Conservation (phyloP, 2,329 filamentous ascomycete genomes). For the Beauveria rudraprayagi region DNA sequence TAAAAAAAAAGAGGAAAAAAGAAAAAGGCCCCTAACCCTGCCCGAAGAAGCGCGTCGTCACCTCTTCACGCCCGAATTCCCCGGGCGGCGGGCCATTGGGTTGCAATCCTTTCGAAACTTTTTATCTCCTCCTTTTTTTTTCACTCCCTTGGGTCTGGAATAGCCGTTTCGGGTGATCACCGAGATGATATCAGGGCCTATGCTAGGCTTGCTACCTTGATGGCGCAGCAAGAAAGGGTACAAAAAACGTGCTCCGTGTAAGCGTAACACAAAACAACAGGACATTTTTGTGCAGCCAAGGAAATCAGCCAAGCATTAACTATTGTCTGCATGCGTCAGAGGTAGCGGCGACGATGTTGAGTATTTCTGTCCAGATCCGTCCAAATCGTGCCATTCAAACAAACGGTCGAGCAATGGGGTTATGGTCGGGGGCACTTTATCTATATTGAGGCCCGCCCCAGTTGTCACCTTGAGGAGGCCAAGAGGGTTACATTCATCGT, state of each 20-base stretch:
- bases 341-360: background rate
- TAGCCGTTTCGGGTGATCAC: constrained; percentile 5
- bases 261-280: background rate
- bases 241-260: background rate
- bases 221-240: background rate
- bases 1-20: too few relatives aligned
- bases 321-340: background rate
- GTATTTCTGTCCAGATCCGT: background rate
- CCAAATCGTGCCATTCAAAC: background rate
- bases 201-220: background rate
- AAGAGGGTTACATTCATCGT: constrained; percentile 6
- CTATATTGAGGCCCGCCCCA: background rate
- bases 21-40: too few relatives aligned
- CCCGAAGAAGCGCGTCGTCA: too few relatives aligned
- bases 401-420: background rate
- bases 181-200: background rate
- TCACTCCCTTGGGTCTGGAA: background rate
- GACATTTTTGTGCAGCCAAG: too few relatives aligned
- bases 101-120: too few relatives aligned
- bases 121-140: too few relatives aligned
- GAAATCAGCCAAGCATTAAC: too few relatives aligned
- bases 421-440: background rate
- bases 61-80: too few relatives aligned
- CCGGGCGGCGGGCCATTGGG: too few relatives aligned
- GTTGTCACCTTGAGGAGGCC: background rate